Conservation (phyloP, 176 grass and related monocot genomes). For the Oryza meyeriana region DNA sequence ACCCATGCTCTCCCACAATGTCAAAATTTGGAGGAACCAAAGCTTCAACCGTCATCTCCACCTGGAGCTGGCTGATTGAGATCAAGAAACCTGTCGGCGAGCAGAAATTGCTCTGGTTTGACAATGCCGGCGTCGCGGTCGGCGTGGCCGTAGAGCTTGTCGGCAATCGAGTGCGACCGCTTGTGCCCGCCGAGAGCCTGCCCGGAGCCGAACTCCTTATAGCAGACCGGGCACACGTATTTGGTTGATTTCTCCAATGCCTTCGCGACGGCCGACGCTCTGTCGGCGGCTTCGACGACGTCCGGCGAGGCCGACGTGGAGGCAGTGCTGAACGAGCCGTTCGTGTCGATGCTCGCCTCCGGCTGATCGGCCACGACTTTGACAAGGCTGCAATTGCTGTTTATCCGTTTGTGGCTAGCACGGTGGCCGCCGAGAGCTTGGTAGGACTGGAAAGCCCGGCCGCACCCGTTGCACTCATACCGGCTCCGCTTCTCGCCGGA, state of each 20-base stretch:
- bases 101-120: not conserved
- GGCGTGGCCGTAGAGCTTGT: not conserved
- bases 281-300: not conserved
- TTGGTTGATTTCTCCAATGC: conserved; percentile 3
- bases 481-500: conserved; percentile 18
- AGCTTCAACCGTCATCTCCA: conserved; percentile 33
- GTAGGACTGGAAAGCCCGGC: conserved; percentile 58
- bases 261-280: not conserved
- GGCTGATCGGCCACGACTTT: not conserved
- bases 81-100: conserved; percentile 37
- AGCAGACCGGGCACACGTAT: conserved; percentile 57
- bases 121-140: not conserved
- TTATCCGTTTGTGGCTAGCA: conserved; percentile 52
- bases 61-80: conserved; percentile 65
- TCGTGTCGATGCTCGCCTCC: conserved; percentile 32
- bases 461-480: conserved; percentile 47
- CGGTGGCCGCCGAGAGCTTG: conserved; percentile 68
- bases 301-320: not conserved
- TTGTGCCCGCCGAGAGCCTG: conserved; percentile 61
- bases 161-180: conserved; percentile 54
- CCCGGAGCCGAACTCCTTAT: conserved; percentile 50
- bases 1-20: not conserved
- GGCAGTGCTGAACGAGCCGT: conserved; percentile 9
- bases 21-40: not conserved
- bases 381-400: conserved; percentile 28